Conservation (phyloP, 1,284 basidiomycete species). For the Earliella scabrosa region DNA sequence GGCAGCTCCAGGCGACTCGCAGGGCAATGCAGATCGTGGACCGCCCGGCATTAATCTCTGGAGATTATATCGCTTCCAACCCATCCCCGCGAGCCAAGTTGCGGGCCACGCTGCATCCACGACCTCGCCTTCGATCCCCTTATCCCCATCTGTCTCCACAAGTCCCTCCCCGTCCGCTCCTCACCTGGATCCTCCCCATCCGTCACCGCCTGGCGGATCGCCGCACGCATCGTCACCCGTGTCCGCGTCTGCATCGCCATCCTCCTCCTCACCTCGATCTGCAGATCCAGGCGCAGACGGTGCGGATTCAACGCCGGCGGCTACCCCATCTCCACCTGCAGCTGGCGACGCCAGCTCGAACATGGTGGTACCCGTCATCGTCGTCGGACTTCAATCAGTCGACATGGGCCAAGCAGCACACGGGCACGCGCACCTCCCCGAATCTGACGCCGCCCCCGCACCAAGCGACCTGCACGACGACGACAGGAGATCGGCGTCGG, state of each 20-base stretch:
- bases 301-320: constrained; percentile 12
- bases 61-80: constrained; percentile 78
- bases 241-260: constrained; percentile 3
- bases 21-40: constrained; percentile 23
- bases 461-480: constrained; percentile 9
- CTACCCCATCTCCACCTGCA: constrained; percentile 2
- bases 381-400: constrained; percentile 79
- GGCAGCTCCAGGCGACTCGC: neutral
- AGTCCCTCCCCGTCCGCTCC: constrained; percentile 3
- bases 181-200: constrained; percentile 6
- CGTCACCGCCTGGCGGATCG: constrained; percentile 5
- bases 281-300: constrained; percentile 6
- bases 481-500: neutral
- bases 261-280: constrained; percentile 2
- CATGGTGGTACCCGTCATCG: constrained; percentile 76
- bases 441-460: constrained; percentile 3
- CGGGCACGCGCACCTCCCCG: constrained; percentile 22
- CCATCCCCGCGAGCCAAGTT: constrained; percentile 48
- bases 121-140: constrained; percentile 18
- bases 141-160: constrained; percentile 12
- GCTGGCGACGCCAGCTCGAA: constrained; percentile 33
- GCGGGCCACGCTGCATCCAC: constrained; percentile 29
- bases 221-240: neutral
- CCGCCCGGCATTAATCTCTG: constrained; percentile 72
- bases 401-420: constrained; percentile 46